Base-by-base conservation (phyloP, 768 basidiomycete species). In the Suillus fuscotomentosus region DNA sequence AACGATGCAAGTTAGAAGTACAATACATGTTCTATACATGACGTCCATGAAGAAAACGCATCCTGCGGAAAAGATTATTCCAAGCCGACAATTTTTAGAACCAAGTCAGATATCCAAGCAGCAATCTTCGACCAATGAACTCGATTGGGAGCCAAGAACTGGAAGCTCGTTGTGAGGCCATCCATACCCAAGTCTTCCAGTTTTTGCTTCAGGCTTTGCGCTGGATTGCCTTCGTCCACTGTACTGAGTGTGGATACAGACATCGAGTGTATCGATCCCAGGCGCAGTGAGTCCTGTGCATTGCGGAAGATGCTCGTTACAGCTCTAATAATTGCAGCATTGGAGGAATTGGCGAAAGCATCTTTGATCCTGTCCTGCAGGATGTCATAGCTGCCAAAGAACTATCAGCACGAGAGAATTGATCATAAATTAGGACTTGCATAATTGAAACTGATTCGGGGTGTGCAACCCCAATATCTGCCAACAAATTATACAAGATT, bases 291-390 rank as follows among this genome's bases (percentile, higher is more conserved):
- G 64, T 91, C 89, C 65, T 89, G 79, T 9, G 89, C 84, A 38
- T 89, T 80, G 20, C 88, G 85, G 80, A 92, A 92, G 61, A 94
- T 85, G 65, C 82, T 87, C n/a, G 91, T 90, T 36, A 87, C 88
- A 13, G 88, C 83, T 47, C 82, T 82, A 64, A 94, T 85, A 69
- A 94, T 88, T 2, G 80, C 78, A 13, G 91, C 80, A 67, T 91
- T 94, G 17, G 89, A 86, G 3, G 89, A 87, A 63, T 83, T 88
- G 20, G 88, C 83, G 69, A 94, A 89, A 0, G 85, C 82, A 24
- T 89, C 89, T 68, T 85, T 87, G 71, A 94, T 86, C 65, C 85
- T 86, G 63, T 92, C 91, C 73, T 91, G 87, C 61, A 94, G 69
- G 60, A 83, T 83, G 48, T 94, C 92, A 66, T 91, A 94, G 20